A percentile compares a stretch with the other conserved stretches of the same genome.
Evolutionary conservation across 441 rosid genomes (phyloP).

Genomic region (Adansonia gregorii): DNA sequence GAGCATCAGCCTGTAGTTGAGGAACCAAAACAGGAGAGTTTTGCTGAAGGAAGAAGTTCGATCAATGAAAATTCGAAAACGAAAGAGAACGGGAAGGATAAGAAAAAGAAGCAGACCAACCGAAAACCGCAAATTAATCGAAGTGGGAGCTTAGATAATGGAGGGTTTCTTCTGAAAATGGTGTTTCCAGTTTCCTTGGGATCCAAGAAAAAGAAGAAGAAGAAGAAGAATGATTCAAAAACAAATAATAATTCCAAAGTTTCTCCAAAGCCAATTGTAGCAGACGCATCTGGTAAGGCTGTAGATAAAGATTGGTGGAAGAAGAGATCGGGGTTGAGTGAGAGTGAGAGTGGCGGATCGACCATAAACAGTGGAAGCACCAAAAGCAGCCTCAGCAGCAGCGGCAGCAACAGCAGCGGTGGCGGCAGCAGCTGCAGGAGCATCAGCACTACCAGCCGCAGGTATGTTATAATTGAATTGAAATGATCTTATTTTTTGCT

Average conservation of each 20-base stretch:
- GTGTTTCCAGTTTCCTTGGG: conserved; percentile 60
- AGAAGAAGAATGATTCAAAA: conserved; percentile 10
- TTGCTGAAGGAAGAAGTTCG: conserved; percentile 29
- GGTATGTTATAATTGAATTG: conserved; percentile 30
- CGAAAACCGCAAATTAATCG: conserved; percentile 33
- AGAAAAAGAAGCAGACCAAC: conserved; percentile 29
- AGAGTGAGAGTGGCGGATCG: conserved; percentile 47
- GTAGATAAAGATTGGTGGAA: conserved; percentile 78
- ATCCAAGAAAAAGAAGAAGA: conserved; percentile 43
- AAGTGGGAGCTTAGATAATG: conserved; percentile 43
- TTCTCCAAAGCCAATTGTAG: conserved; percentile 56
- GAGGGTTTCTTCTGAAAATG: conserved; percentile 74
- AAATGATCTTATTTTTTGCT: conserved; percentile 12
- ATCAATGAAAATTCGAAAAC: conserved; percentile 23
- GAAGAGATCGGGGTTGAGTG: conserved; percentile 40
- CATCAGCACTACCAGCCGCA: conserved; percentile 41
- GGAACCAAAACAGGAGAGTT: conserved; percentile 34
- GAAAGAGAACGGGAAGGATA: background rate
- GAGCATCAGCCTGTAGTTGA: conserved; percentile 45
- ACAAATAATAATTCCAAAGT: conserved; percentile 36
- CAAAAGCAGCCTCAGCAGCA: conserved; percentile 54
- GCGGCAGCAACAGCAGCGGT: conserved; percentile 41
- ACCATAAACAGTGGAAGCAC: conserved; percentile 55
- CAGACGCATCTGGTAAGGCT: conserved; percentile 44
- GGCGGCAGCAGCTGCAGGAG: conserved; percentile 40